Evolutionary conservation across 495 filamentous ascomycete species (phyloP), one percentile per base, ranked within the genome.

Genomic region (Hyaloscypha bicolor): DNA sequence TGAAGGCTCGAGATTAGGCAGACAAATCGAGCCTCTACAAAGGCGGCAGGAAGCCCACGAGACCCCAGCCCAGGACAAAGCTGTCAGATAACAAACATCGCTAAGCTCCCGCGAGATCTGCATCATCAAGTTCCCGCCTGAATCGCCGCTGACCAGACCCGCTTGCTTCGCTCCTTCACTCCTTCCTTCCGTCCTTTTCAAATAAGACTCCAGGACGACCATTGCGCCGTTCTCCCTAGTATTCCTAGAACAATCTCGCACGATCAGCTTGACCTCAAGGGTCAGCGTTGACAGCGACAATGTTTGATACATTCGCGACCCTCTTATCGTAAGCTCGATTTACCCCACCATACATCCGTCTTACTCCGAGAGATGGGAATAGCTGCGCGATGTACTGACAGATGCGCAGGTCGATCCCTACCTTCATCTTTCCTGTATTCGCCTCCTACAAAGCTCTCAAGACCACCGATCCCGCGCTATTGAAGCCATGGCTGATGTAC

Each of bases 401-500:
- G 25, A 51, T 67, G 59, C 35, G 79, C 79, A 93, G 90, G 73
- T 96, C 94, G 64, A 79, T 95, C 74, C 87, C 92, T 63, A 95
- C 93, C 65, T 93, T 97, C 75, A 86, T 97, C 77, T 94, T 99
- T 79, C 95, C 95, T 66, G 86, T 97, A 61, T 99, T 97, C 80
- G 94, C 94, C 65, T 97, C 94, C 65, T 98, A 96, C 86, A 98
- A 98, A 83, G 96, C 95, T 48, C 91, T 99, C 71, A 93, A 93
- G 77, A 93, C 93, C 25, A 90, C 90, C 53, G 91, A 97, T 78
- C 94, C 94, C 19, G 88, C 92, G 37, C 91, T 94, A 74, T 85
- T 98, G 32, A 91, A 93, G 69, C 95, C 95, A 93, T 99, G 95
- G 95, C 85, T 99, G 61, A 98, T 97, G 90, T 99, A 98, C 85